Percentiles rank a stretch among this genome's conserved stretches.
These are phyloP conservation scores for Ilex aquifolium DNA, from an alignment of 257 asterid species.

Conservation along the genomic window DNA sequence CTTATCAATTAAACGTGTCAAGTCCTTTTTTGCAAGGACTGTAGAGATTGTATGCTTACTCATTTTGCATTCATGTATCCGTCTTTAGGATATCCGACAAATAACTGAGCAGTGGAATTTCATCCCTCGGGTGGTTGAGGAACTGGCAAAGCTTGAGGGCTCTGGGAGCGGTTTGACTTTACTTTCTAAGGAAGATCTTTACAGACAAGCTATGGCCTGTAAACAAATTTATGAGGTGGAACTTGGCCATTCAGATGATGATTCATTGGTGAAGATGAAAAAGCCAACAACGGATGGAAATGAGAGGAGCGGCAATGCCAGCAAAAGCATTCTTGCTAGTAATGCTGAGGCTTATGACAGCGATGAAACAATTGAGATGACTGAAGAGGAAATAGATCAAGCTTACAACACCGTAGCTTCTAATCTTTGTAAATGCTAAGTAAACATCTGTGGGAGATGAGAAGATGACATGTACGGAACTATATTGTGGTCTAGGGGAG, in stretches of 20 bases:
- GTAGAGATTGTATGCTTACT: no score
- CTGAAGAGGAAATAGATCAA: constrained; percentile 82
- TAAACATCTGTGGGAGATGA: no score
- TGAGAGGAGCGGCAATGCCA: constrained; percentile 16
- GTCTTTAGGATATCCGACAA: constrained; percentile 40
- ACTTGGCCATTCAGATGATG: constrained; percentile 42
- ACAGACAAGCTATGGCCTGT: constrained; percentile 58
- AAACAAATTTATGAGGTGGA: constrained; percentile 68
- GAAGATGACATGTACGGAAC: no score
- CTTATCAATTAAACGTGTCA: no score
- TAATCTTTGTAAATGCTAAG: not conserved
- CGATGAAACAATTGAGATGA: constrained; percentile 89
- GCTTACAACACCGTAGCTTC: constrained; percentile 49
- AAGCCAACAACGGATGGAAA: constrained; percentile 20
- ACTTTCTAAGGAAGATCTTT: constrained; percentile 45
- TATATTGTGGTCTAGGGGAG: no score
- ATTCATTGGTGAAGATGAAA: constrained; percentile 17
- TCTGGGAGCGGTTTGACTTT: constrained; percentile 14
- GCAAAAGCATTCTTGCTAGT: constrained; percentile 9
- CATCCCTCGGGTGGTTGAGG: constrained; percentile 73
- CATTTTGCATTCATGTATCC: no score
- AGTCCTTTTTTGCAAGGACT: no score
- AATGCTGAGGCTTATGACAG: constrained; percentile 43
- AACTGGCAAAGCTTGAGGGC: constrained; percentile 46
- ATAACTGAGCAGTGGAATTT: constrained; percentile 78